Conservation (phyloP, 2,329 filamentous ascomycete species). For the Gliomastix tumulicola region DNA sequence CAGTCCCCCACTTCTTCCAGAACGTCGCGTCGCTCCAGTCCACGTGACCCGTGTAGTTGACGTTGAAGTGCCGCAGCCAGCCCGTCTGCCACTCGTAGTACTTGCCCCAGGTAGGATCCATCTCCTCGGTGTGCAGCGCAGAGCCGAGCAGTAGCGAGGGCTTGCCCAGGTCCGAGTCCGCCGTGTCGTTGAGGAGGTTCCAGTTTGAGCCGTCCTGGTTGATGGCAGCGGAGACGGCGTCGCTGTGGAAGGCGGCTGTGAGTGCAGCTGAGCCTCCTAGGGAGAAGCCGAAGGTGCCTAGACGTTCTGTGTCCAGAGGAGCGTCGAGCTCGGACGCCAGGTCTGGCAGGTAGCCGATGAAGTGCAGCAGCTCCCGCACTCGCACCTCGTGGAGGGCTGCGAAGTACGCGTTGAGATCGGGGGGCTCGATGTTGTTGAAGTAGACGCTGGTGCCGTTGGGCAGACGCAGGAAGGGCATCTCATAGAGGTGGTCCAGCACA, state of each 20-base stretch:
- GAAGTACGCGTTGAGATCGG: not conserved
- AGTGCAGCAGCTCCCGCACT: conserved; percentile 4
- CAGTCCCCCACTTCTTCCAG: conserved; percentile 7
- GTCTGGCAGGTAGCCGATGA: conserved; percentile 10
- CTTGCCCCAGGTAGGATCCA: conserved; percentile 6
- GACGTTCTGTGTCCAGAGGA: conserved; percentile 8
- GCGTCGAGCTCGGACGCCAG: conserved; percentile 8
- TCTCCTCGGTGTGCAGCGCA: conserved; percentile 7
- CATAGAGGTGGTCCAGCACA: conserved; percentile 16
- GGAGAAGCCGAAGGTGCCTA: conserved; percentile 13
- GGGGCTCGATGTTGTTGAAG: conserved; percentile 5
- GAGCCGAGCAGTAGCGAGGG: conserved; percentile 13
- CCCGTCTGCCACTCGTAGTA: conserved; percentile 7
- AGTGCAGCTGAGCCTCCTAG: conserved; percentile 13
- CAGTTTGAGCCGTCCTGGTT: conserved; percentile 13
- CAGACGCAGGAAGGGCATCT: conserved; percentile 16
- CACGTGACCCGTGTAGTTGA: conserved; percentile 4
- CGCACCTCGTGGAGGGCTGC: not conserved
- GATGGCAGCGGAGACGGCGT: conserved; percentile 8
- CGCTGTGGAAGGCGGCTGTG: conserved; percentile 4
- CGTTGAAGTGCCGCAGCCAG: conserved; percentile 6
- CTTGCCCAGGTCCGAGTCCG: conserved; percentile 10
- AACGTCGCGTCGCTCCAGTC: conserved; percentile 7
- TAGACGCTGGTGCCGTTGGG: conserved; percentile 16
- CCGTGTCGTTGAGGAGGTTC: conserved; percentile 1